These are phyloP conservation scores for Schoenoplectus tabernaemontani DNA, from an alignment of 202 grass and related monocot genomes.

Conservation along the genomic window DNA sequence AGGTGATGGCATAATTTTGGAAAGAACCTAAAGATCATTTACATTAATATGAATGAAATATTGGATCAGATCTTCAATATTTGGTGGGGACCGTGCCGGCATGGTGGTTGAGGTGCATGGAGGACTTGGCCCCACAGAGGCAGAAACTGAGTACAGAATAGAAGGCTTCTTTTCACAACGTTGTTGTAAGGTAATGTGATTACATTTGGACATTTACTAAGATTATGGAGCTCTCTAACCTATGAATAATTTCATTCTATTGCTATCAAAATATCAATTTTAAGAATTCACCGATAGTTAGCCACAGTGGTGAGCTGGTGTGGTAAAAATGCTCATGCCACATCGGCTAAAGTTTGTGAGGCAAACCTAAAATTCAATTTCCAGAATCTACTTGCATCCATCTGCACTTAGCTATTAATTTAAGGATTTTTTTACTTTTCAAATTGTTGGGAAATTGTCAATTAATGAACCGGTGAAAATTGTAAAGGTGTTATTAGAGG, in stretches of 20 bases:
- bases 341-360: neutral
- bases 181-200: slow-evolving; percentile 52
- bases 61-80: slow-evolving; percentile 47
- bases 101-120: slow-evolving; percentile 52
- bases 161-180: slow-evolving; percentile 72
- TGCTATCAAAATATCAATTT: neutral
- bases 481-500: slow-evolving; percentile 17
- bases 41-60: neutral
- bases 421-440: neutral
- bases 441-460: neutral
- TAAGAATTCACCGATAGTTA: no score
- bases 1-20: neutral
- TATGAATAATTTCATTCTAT: neutral
- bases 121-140: neutral
- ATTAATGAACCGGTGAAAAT: neutral
- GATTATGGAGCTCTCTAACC: neutral
- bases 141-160: slow-evolving; percentile 49
- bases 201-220: neutral
- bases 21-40: neutral
- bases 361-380: neutral
- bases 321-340: neutral
- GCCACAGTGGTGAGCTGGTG: neutral
- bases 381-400: no score
- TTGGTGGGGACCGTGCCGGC: slow-evolving; percentile 47
- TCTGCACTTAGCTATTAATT: no score